Percentiles rank a stretch among this genome's conserved stretches.
These are phyloP conservation scores for Fusarium odoratissimum DNA, from an alignment of 2,329 filamentous ascomycete genomes.

Conservation along the genomic window DNA sequence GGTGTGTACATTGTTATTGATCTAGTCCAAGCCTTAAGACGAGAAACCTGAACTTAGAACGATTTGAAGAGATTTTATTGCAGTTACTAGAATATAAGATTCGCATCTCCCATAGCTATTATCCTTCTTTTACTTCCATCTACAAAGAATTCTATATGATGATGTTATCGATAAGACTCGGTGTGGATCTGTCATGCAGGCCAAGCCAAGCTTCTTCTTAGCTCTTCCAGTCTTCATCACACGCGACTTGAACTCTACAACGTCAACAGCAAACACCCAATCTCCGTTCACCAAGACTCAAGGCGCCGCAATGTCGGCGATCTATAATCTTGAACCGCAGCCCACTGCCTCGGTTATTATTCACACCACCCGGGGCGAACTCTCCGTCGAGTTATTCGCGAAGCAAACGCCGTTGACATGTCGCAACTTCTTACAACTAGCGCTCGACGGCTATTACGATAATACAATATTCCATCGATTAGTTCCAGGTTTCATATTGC, in stretches of 20 bases:
- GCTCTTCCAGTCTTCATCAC: constrained; percentile 6
- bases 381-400: constrained; percentile 93
- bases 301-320: constrained; percentile 75
- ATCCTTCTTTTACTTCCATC: not conserved
- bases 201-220: constrained; percentile 28
- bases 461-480: constrained; percentile 94
- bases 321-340: constrained; percentile 95
- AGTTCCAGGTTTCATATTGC: constrained; percentile 90
- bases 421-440: constrained; percentile 95
- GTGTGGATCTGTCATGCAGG: constrained; percentile 13
- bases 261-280: not conserved
- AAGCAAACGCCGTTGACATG: constrained; percentile 92
- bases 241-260: constrained; percentile 15
- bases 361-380: constrained; percentile 88
- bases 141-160: not conserved
- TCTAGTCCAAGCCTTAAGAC: not conserved
- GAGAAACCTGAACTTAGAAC: not conserved
- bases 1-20: not conserved
- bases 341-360: constrained; percentile 92
- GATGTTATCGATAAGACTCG: constrained; percentile 27
- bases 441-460: constrained; percentile 94
- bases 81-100: not conserved
- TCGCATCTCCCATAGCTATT: not conserved
- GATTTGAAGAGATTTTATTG: not conserved
- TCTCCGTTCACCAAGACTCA: not conserved